Evolutionary conservation across 352 stramenopile species (phyloP), one percentile per base, ranked within the genome.

Genomic region (Phytophthora foliorum): DNA sequence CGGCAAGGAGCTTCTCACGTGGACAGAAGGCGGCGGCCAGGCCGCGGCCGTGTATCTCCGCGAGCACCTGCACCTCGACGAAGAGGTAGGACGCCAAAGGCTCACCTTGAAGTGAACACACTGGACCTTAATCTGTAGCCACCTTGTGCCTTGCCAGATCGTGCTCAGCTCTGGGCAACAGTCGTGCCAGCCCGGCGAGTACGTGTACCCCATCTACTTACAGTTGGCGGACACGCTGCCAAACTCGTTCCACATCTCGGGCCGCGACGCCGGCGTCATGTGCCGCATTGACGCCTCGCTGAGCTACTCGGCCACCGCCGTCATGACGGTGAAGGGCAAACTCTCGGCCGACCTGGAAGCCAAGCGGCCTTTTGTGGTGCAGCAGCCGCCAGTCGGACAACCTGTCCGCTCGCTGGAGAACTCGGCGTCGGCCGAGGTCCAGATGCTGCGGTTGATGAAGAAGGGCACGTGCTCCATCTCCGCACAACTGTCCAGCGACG

Each of bases 191-290:
- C 78, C 82, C 2, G 86, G 86, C 16, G 78, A 93, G 66, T 94
- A 94, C 67, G 77, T 89, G 42, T 94, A 86, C 50, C 78, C 81
- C 3, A 88, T 94, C 67, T 69, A 63, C 45, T 90, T 88, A 57
- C 70, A 72, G 10, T 60, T 94, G 16, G 63, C 56, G 0, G 75
- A 87, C 45, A 69, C 77, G 6, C 57, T 91, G 21, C 75, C 79
- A 22, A 77, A 83, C 24, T 82, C 83, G 9, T 78, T 82, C 59
- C 61, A 82, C 32, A 70, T 86, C 19, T 71, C 57, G 16, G 27
- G 52, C 14, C 69, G 69, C 16, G 55, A 63, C 19, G 69, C 65
- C 13, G 56, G 54, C 31, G 48, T 69, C 58, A 81, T 81, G 74
- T 50, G 31, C 24, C 51, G 67, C 52, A 75, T 92, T 25, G 74